These are phyloP conservation scores for Candida boleticola DNA, from an alignment of 805 yeast species.

Conservation along the genomic window DNA sequence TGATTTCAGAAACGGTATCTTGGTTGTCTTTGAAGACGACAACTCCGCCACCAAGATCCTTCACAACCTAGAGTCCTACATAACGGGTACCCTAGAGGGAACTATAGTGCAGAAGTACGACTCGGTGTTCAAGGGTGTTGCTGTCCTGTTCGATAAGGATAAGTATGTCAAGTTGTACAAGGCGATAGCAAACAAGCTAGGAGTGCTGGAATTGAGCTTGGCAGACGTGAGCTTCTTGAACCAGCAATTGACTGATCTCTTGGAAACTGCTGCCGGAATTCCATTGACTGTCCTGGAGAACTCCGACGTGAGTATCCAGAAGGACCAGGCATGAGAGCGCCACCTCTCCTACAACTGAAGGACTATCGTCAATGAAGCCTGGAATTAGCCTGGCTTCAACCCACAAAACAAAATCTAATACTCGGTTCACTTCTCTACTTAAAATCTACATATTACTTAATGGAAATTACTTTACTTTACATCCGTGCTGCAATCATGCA, in stretches of 20 bases:
- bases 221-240: not conserved
- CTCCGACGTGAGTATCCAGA: not conserved
- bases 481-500: too few relatives aligned
- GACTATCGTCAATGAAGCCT: too few relatives aligned
- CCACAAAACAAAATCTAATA: too few relatives aligned
- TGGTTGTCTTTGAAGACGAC: slow-evolving; percentile 1
- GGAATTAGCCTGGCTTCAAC: too few relatives aligned
- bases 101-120: not conserved
- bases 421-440: too few relatives aligned
- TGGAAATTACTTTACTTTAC: too few relatives aligned
- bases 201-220: not conserved
- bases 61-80: not conserved
- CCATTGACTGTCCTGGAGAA: not conserved
- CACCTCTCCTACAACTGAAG: too few relatives aligned
- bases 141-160: not conserved
- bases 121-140: slow-evolving; percentile 2
- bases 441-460: too few relatives aligned
- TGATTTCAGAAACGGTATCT: slow-evolving; percentile 2
- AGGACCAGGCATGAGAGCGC: too few relatives aligned
- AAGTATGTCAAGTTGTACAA: not conserved
- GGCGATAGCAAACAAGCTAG: not conserved
- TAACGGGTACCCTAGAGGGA: not conserved
- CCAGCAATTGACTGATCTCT: not conserved
- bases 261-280: not conserved
- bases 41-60: not conserved